Evolutionary conservation across 1,139 yeast genomes (phyloP), one percentile per base, ranked within the genome.

Genomic region (Kodamaea suecica): DNA sequence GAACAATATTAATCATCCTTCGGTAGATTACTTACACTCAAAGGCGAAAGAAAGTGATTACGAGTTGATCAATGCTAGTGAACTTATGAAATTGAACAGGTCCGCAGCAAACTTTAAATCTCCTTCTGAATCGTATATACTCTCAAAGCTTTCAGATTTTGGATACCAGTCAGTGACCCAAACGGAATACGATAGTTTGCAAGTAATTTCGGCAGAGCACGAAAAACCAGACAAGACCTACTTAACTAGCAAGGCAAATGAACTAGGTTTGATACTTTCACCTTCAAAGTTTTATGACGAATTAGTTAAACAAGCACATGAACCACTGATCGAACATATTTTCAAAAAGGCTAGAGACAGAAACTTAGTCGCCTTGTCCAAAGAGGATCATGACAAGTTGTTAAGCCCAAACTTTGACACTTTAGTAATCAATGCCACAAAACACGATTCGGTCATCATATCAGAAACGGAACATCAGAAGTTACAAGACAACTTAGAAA

Each of bases 111-210:
- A 30, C 14, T 50, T 36, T 30, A 35, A 40, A 11, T 39, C 39
- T 4, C 74, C 75, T 0, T 44, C 70, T 1, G 53, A 53, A 30
- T 30, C 55, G 2, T 64, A 57, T 35, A 47, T 66, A 26, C 37
- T 47, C 8, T 47, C 55, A 3, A 57, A 61, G 35, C 57, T 60
- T 32, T 45, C 53, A 24, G 51, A 49, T 3, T 46, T 49, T 4
- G 40, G 38, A 5, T 45, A 59, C 37, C 58, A 52, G n/a, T 42
- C 60, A 2, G 39, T 65, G 5, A 40, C 61, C 1, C 42, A 48
- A 12, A 55, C 52, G 0, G 59, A 58, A 21, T 55, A 39, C 34
- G 45, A 49, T 5, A 38, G 40, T 5, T 55, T 50, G 34, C 57
- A 57, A 36, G 44, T 38, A 4, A 35, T 55, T n/a, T 49, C 49